Evolutionary conservation across 2,329 filamentous ascomycete genomes (phyloP), one percentile per base, ranked within the genome.

Genomic region (Pseudogymnoascus sp.): DNA sequence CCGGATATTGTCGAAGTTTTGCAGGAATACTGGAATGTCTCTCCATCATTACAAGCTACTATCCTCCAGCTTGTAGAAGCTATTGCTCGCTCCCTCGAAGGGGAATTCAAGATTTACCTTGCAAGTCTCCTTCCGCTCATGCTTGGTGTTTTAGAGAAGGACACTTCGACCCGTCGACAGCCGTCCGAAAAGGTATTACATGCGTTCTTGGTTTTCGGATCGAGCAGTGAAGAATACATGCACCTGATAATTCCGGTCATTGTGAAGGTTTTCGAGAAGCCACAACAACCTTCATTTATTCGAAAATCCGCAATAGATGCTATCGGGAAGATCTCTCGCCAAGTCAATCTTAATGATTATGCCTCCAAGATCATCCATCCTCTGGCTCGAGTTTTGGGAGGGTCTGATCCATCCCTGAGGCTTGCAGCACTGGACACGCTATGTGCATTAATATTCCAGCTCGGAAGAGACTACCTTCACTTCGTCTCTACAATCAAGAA

Each of bases 211-310:
- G 90, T 99, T 0, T 99, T 99, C 73, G 96, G 96, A 1, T 88
- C 93, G 0, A 97, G 93, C 71, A 90, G 90, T 10, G 95, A 99
- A 74, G 95, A 99, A 74, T 99, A 99, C 75, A 99, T 99, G 95
- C 95, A 99, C 74, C 82, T 99, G 61, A 97, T 99, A 68, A 91
- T 99, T 61, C 95, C 95, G 0, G 91, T 96, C 37, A 92, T 99
- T 71, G 93, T 99, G 7, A 87, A 89, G 50, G 89, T 96, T 59
- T 97, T 99, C 71, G 93, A 99, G 74, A 96, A 91, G 72, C 85
- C 89, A 33, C 87, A 89, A 10, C 90, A 96, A 67, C 91, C 92
- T 7, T 79, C 84, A 1, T 88, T 88, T 64, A 85, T 97, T 59
- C 85, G 91, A 62, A 96, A 92, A 75, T 87, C 88, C 23, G 93